phyloP scores from a whole-genome alignment of 371 early-diverging fungal species.

The Choanephora cucurbitarum region DNA sequence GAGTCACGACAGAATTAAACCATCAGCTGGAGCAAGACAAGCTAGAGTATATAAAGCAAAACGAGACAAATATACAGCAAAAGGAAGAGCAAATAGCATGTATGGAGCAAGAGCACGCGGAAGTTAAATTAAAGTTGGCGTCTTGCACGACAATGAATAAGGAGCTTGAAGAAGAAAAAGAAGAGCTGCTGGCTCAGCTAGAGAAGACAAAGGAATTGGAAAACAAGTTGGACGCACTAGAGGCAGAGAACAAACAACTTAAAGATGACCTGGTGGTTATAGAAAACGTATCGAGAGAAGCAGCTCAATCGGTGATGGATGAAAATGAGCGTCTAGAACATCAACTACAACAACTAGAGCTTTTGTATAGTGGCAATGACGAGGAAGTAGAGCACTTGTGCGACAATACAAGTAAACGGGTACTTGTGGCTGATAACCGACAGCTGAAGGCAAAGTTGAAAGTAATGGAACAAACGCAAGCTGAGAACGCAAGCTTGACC shows the following conservation, averaged over 20 bases:
- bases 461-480: slow-evolving; percentile 9
- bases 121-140: not conserved
- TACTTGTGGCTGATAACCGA: slow-evolving; percentile 10
- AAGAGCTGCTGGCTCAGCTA: not conserved
- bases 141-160: not conserved
- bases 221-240: not conserved
- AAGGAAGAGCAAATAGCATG: not conserved
- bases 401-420: slow-evolving; percentile 1
- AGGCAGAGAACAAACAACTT: slow-evolving; percentile 8
- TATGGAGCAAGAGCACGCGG: slow-evolving; percentile 1
- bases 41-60: not conserved
- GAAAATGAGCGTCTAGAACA: slow-evolving; percentile 16
- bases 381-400: slow-evolving; percentile 8
- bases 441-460: slow-evolving; percentile 10
- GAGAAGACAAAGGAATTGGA: not conserved
- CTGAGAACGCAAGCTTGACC: slow-evolving; percentile 6
- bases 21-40: not conserved
- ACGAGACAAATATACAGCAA: not conserved
- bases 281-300: slow-evolving; percentile 9
- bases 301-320: slow-evolving; percentile 12
- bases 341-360: slow-evolving; percentile 1
- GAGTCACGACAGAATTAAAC: too few relatives aligned
- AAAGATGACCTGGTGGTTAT: slow-evolving; percentile 10
- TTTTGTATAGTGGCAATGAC: not conserved
- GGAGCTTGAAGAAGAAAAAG: slow-evolving; percentile 7